Evolutionary conservation across 257 asterid species (phyloP).

Genomic region (Agastache rugosa): DNA sequence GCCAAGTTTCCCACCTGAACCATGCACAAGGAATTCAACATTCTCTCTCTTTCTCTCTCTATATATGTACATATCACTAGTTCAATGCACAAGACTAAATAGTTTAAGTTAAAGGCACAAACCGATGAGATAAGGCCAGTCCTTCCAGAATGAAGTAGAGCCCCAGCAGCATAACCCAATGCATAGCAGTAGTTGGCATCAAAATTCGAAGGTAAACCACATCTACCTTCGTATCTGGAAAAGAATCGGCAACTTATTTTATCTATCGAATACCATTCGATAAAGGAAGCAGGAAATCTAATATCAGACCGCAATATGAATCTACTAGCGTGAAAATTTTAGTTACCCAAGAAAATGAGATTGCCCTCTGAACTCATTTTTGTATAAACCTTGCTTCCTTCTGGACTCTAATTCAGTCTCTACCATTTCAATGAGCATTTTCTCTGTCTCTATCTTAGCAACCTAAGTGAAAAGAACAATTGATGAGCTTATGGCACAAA

Average conservation of each 20-base stretch:
- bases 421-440: constrained; percentile 85
- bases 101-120: constrained; percentile 32
- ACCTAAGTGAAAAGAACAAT: constrained; percentile 48
- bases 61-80: not conserved
- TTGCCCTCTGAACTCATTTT: constrained; percentile 64
- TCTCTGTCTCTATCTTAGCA: constrained; percentile 47
- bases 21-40: not conserved
- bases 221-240: constrained; percentile 71
- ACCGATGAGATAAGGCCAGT: constrained; percentile 65
- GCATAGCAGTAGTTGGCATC: constrained; percentile 75
- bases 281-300: not conserved
- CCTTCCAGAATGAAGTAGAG: constrained; percentile 41
- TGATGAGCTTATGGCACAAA: not conserved
- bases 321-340: not conserved
- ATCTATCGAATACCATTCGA: not conserved
- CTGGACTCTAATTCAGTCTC: constrained; percentile 71
- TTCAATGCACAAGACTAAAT: not conserved
- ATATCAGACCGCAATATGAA: not conserved
- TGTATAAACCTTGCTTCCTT: constrained; percentile 58
- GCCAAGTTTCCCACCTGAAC: constrained; percentile 79
- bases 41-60: not conserved
- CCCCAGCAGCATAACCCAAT: constrained; percentile 58
- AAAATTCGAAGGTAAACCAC: constrained; percentile 82
- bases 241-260: constrained; percentile 5
- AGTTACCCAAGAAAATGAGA: constrained; percentile 80